These are phyloP conservation scores for Kernera saxatilis DNA, from an alignment of 345 rosid genomes.

Conservation along the genomic window DNA sequence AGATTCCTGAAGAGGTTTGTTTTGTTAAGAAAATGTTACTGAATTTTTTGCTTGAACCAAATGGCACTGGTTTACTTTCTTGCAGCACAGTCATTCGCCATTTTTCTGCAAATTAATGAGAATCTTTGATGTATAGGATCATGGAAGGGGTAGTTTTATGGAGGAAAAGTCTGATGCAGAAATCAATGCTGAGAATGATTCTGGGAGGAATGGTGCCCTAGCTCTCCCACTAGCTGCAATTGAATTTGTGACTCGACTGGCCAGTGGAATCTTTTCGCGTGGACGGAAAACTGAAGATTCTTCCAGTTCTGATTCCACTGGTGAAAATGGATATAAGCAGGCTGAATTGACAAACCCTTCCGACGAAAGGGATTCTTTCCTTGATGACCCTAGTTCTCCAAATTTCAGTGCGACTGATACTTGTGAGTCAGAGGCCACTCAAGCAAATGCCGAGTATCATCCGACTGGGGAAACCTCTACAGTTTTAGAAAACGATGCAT, in stretches of 20 bases:
- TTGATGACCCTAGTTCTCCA: constrained; percentile 42
- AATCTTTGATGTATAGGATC: constrained; percentile 44
- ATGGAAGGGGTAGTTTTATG: constrained; percentile 32
- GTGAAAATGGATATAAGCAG: constrained; percentile 39
- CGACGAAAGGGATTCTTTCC: constrained; percentile 32
- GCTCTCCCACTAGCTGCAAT: constrained; percentile 86
- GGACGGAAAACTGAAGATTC: constrained; percentile 51
- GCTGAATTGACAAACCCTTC: constrained; percentile 26
- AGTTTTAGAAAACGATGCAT: constrained; percentile 30
- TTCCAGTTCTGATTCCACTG: constrained; percentile 37
- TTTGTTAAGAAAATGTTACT: constrained; percentile 3
- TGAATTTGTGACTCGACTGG: constrained; percentile 77
- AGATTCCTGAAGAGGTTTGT: constrained; percentile 69
- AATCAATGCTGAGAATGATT: constrained; percentile 35
- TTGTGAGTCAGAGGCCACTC: constrained; percentile 30
- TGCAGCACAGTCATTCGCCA: neutral
- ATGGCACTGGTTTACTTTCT: neutral
- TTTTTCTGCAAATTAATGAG: constrained; percentile 6
- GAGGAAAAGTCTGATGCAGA: constrained; percentile 41
- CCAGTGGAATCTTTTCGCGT: constrained; percentile 78
- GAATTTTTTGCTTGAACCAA: constrained; percentile 5
- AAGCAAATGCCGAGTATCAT: constrained; percentile 28
- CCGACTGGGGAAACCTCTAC: constrained; percentile 28
- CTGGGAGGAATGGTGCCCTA: constrained; percentile 65
- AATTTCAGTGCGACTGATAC: constrained; percentile 36